phyloP scores from a whole-genome alignment of 345 rosid genomes.

The Acer yangbiense region DNA sequence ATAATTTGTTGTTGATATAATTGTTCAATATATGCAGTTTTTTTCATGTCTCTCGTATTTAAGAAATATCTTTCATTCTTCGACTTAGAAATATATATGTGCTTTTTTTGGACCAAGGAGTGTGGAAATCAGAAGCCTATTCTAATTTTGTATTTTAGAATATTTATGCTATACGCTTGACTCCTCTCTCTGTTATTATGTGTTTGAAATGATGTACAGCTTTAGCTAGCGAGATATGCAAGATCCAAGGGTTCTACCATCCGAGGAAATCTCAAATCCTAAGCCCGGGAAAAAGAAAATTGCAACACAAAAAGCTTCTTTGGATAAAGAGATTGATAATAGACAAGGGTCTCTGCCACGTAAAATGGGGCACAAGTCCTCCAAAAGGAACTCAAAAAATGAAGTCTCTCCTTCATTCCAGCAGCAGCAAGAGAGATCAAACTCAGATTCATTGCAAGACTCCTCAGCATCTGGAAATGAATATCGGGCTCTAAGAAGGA shows the following conservation, averaged over 20 bases:
- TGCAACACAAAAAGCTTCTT: conserved; percentile 35
- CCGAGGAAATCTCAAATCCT: conserved; percentile 42
- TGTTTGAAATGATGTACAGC: conserved; percentile 7
- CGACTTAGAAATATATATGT: no score
- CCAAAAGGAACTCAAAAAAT: conserved; percentile 45
- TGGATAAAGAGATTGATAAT: conserved; percentile 31
- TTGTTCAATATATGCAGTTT: neutral
- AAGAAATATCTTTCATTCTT: neutral
- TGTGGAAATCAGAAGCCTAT: neutral
- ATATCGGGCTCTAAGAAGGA: conserved; percentile 68
- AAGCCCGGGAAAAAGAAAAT: conserved; percentile 53
- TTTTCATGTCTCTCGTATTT: neutral
- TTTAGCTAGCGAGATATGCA: conserved; percentile 44
- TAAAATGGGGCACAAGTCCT: conserved; percentile 35
- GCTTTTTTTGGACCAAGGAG: no score
- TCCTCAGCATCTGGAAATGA: conserved; percentile 61
- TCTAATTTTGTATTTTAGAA: neutral
- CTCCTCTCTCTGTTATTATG: neutral
- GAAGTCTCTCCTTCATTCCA: conserved; percentile 50
- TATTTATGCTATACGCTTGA: neutral
- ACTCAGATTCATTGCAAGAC: conserved; percentile 69
- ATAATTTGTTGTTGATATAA: neutral
- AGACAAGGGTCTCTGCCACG: conserved; percentile 22
- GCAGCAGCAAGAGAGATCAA: conserved; percentile 63
- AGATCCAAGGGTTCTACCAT: conserved; percentile 49